phyloP scores from a whole-genome alignment of 202 grass and related monocot species.

The Carex sylvatica region DNA sequence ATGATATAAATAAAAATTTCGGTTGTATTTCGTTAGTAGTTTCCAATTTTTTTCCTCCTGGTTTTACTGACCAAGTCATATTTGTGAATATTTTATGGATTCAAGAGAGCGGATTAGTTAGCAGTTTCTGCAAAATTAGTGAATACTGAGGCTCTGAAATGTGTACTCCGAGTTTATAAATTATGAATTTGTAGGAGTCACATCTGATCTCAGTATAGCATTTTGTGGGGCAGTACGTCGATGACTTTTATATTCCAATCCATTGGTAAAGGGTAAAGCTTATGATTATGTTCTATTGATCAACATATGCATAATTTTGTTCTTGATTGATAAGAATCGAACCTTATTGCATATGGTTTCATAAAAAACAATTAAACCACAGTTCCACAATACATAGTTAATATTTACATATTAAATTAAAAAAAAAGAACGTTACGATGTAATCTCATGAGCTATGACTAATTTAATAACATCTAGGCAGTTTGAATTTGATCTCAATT shows the following conservation, averaged over 20 bases:
- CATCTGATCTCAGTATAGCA: background rate
- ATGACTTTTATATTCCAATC: background rate
- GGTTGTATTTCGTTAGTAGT: too few relatives aligned
- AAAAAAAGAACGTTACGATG: background rate
- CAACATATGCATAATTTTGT: background rate
- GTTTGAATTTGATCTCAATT: slow-evolving; percentile 2
- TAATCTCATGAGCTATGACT: background rate
- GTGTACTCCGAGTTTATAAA: background rate
- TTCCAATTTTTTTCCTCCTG: background rate
- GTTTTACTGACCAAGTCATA: background rate
- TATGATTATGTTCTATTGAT: background rate
- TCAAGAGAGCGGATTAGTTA: slow-evolving; percentile 18
- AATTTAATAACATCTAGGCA: slow-evolving; percentile 1
- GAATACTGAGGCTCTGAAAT: background rate
- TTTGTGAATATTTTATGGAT: background rate
- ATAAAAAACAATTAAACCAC: background rate
- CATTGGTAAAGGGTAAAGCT: background rate
- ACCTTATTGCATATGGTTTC: background rate
- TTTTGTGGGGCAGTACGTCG: background rate
- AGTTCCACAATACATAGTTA: background rate
- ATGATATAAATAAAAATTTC: too few relatives aligned
- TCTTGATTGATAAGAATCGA: background rate
- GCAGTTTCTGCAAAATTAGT: background rate
- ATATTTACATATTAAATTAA: background rate
- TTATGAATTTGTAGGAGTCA: slow-evolving; percentile 10